These are phyloP conservation scores for Austroboletus novae-zelandiae DNA, from an alignment of 1,284 basidiomycete genomes.

Conservation along the genomic window DNA sequence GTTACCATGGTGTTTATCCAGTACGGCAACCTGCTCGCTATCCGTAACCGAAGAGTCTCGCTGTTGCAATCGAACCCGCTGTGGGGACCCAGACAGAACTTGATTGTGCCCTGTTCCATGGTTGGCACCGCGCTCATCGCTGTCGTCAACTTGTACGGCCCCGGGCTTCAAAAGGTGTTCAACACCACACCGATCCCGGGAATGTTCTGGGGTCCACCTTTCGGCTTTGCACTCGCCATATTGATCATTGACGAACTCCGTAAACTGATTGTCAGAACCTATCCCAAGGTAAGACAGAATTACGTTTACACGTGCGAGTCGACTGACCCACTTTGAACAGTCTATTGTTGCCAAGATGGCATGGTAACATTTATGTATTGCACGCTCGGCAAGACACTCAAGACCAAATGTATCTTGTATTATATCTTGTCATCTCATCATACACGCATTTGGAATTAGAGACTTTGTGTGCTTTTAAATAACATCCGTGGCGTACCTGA, in stretches of 20 bases:
- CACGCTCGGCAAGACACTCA: background rate
- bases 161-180: conserved; percentile 21
- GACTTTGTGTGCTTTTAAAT: background rate
- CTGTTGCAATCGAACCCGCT: conserved; percentile 34
- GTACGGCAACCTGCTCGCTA: conserved; percentile 32
- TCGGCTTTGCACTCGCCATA: conserved; percentile 39
- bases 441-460: background rate
- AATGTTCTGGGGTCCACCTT: conserved; percentile 43
- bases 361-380: conserved; percentile 17
- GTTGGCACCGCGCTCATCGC: conserved; percentile 34
- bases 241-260: conserved; percentile 39
- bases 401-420: background rate
- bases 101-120: conserved; percentile 36
- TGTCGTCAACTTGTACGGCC: conserved; percentile 34
- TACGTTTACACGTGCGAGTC: background rate
- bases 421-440: background rate
- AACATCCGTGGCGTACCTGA: background rate
- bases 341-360: conserved; percentile 33
- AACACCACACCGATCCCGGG: conserved; percentile 38
- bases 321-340: conserved; percentile 17
- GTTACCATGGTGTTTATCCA: conserved; percentile 39
- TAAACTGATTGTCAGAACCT: conserved; percentile 41
- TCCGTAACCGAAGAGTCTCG: conserved; percentile 34
- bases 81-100: conserved; percentile 37
- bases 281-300: conserved; percentile 34